Percentiles rank a stretch among this genome's conserved stretches.
Conservation (phyloP, 164 flowering plant genomes). For the Sextonia rubra region DNA sequence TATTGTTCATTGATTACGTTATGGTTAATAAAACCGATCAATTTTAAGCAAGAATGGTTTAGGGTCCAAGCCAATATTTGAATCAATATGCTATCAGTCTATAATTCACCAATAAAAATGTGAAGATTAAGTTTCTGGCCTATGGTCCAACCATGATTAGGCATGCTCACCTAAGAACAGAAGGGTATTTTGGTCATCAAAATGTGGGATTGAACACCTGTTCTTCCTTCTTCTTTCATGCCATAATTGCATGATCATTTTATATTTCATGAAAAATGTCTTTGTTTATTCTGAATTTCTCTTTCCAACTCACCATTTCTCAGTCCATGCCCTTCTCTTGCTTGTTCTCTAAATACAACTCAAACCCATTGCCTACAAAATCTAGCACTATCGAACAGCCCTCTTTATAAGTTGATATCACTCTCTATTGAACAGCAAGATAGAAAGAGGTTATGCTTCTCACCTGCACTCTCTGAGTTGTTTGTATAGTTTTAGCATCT, state of each 20-base stretch:
- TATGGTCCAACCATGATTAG: no score
- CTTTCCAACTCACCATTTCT: background rate
- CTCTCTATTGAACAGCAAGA: slow-evolving; percentile 5
- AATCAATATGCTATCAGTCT: no score
- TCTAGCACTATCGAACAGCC: background rate
- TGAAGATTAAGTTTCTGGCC: no score
- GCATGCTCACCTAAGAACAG: no score
- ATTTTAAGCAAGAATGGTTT: no score
- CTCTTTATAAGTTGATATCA: background rate
- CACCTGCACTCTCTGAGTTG: background rate
- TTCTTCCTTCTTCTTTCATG: no score
- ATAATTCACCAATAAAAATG: no score
- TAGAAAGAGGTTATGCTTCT: background rate
- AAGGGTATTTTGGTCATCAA: no score
- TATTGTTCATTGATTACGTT: no score
- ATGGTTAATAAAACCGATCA: no score
- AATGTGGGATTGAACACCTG: no score
- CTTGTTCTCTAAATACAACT: background rate
- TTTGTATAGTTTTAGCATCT: background rate
- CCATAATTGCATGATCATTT: background rate
- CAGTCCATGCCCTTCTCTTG: background rate
- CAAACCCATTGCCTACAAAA: background rate
- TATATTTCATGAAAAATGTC: background rate
- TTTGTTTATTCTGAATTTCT: background rate
- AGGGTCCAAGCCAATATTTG: no score